Base-by-base conservation (phyloP, 2,329 filamentous ascomycete genomes). In the Monosporascus sp. region DNA sequence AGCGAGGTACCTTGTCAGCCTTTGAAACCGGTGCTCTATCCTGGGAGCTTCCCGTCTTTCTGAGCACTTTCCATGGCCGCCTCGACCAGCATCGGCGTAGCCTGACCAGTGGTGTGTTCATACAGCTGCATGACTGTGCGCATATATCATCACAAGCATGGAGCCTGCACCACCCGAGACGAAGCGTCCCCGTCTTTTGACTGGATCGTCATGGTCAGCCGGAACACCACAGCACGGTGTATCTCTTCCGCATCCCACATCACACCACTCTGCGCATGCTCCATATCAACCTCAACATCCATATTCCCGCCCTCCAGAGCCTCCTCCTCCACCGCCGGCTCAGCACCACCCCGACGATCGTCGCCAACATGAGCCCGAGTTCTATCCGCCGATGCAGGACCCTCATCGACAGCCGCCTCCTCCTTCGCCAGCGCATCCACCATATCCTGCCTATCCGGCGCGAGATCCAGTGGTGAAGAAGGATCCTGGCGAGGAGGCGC, bases 151-250 rank as follows among this genome's bases (percentile, higher is more conserved):
- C 64, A 64, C 68, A 69, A 80, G 71, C 75, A 84, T 84, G 82
- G 81, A 84, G 72, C 72, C 73, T 73, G 78, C 74, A 70, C 76
- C 70, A 71, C 79, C 79, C 65, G 80, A 83, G 65, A 72, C 69
- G 65, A 84, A 84, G 75, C 80, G 81, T 66, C 78, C 77, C 68
- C 80, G 81, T 72, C 73, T 83, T 61, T 70, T 69, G 61, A 70
- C 70, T 63, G 68, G 65, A 69, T 68, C 74, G 67, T 77, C 77
- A 67, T 74, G 73, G 75, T 66, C 70, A 68, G 20, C 43, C 24
- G 43, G 43, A 46, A 46, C 43, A 44, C 70, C 70, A 60, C 73
- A 72, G 70, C 70, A 73, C 70, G 67, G 70, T 59, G 69, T 75
- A 63, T 75, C 76, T 59, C 69, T 79, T 56, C 75, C 75, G 64